Evolutionary conservation across 192 early-diverging fungal genomes (phyloP).

Genomic region (Backusella tarrabulga): DNA sequence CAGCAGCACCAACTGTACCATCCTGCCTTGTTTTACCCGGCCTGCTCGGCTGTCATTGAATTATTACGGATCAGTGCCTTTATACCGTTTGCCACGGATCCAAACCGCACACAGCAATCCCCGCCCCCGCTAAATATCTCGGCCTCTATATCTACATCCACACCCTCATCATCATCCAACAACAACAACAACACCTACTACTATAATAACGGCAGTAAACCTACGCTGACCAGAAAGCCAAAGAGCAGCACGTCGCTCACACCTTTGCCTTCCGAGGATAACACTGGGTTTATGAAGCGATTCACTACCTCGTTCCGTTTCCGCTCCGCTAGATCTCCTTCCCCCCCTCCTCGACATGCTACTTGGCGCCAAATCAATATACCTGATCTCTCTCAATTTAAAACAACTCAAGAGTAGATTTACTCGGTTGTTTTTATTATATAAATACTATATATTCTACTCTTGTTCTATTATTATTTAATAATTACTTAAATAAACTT

Average conservation of each 20-base stretch:
- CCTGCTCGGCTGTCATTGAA: constrained; percentile 23
- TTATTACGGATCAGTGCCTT: constrained; percentile 31
- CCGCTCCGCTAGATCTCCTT: not conserved
- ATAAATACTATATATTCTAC: not conserved
- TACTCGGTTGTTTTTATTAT: not conserved
- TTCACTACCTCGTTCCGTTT: not conserved
- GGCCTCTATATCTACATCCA: not conserved
- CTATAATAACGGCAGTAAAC: not conserved
- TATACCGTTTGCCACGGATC: constrained; percentile 22
- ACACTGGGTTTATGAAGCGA: not conserved
- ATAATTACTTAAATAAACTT: no score
- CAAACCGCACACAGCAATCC: not conserved
- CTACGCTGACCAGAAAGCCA: not conserved
- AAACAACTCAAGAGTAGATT: not conserved
- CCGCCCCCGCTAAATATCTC: not conserved
- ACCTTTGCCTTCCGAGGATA: not conserved
- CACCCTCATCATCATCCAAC: not conserved
- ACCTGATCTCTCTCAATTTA: not conserved
- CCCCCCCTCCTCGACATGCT: not conserved
- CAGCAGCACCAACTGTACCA: constrained; percentile 23
- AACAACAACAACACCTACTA: not conserved
- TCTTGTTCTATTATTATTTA: not conserved
- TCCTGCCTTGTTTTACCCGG: constrained; percentile 29
- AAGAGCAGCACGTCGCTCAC: not conserved
- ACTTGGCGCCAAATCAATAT: constrained; percentile 1